These are phyloP conservation scores for Escovopsis sp. DNA, from an alignment of 2,329 filamentous ascomycete species.

Conservation along the genomic window DNA sequence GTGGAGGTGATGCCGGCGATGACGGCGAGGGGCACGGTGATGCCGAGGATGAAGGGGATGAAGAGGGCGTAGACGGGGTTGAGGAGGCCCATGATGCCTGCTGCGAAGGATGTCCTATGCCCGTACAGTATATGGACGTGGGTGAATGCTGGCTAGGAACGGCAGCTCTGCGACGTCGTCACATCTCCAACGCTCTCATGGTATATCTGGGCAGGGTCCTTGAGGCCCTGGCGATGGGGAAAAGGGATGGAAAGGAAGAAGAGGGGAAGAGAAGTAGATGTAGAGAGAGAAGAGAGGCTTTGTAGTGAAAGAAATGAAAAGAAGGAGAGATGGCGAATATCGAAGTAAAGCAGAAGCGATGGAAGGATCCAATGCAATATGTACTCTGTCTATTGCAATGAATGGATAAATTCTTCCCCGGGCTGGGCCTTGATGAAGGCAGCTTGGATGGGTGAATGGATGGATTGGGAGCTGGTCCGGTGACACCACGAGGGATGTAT, in stretches of 20 bases:
- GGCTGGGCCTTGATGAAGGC: too few relatives aligned
- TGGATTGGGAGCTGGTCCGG: too few relatives aligned
- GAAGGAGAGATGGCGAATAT: too few relatives aligned
- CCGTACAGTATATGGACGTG: background rate
- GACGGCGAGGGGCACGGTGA: constrained; percentile 47
- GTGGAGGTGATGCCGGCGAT: constrained; percentile 48
- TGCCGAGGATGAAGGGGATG: constrained; percentile 45
- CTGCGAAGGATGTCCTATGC: background rate
- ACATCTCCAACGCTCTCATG: constrained; percentile 1
- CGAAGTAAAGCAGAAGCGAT: too few relatives aligned
- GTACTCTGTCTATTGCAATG: too few relatives aligned
- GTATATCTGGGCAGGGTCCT: constrained; percentile 1
- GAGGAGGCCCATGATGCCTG: constrained; percentile 30
- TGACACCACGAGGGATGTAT: background rate
- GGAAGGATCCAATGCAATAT: too few relatives aligned
- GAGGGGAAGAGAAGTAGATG: background rate
- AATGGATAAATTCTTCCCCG: too few relatives aligned
- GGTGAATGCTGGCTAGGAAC: background rate
- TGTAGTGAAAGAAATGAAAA: background rate
- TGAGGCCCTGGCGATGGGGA: background rate
- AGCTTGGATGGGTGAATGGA: too few relatives aligned
- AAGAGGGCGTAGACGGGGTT: constrained; percentile 40
- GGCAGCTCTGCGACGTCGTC: background rate
- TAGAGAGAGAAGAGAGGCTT: background rate
- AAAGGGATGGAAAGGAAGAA: background rate